These are phyloP conservation scores for Colletotrichum musae DNA, from an alignment of 2,329 filamentous ascomycete species.

Conservation along the genomic window DNA sequence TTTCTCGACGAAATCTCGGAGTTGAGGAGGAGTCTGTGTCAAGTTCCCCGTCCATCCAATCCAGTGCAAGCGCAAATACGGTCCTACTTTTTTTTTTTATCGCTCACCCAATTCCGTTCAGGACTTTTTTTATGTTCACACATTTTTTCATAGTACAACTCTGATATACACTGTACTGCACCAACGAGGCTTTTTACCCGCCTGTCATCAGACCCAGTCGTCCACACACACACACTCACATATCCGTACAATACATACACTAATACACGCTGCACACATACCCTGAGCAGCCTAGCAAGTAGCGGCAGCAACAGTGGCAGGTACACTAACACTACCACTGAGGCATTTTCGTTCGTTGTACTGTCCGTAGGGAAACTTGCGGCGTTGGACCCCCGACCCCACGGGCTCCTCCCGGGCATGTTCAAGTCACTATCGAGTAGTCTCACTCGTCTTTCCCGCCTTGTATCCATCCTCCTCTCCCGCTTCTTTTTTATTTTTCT, in stretches of 20 bases:
- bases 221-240: too few species aligned
- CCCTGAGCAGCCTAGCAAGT: neutral
- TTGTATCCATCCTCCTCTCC: too few species aligned
- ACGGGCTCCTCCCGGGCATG: slow-evolving; percentile 24
- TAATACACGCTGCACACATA: neutral
- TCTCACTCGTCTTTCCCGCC: slow-evolving; percentile 1
- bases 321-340: slow-evolving; percentile 36
- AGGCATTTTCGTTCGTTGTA: slow-evolving; percentile 37
- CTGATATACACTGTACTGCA: too few species aligned
- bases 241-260: too few species aligned
- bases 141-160: too few species aligned
- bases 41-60: slow-evolving; percentile 10
- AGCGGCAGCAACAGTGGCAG: neutral
- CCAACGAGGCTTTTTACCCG: too few species aligned
- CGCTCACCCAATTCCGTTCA: too few species aligned
- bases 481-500: neutral
- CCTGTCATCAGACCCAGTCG: too few species aligned
- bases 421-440: slow-evolving; percentile 40
- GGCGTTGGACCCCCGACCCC: slow-evolving; percentile 25
- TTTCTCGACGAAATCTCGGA: slow-evolving; percentile 37
- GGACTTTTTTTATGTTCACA: too few species aligned
- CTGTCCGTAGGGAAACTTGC: slow-evolving; percentile 17
- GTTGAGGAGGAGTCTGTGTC: slow-evolving; percentile 32
- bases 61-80: too few species aligned
- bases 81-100: slow-evolving; percentile 18